phyloP scores from a whole-genome alignment of 2,329 filamentous ascomycete genomes.

The Ophiostoma ulmi region DNA sequence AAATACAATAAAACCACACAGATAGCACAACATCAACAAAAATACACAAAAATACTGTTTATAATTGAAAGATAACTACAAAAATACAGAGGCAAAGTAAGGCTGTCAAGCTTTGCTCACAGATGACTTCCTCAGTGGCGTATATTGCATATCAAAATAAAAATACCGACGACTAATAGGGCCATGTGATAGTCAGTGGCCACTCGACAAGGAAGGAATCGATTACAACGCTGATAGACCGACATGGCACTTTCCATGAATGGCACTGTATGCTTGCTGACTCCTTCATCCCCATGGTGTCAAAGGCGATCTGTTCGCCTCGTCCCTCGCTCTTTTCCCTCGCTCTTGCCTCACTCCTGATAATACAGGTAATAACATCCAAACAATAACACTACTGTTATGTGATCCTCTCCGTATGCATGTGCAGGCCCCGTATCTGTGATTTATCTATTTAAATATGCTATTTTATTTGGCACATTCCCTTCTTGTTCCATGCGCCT shows the following conservation, averaged over 20 bases:
- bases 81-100: neutral
- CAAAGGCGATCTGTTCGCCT: too few relatives aligned
- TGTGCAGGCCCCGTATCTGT: slow-evolving; percentile 7
- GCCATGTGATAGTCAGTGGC: too few relatives aligned
- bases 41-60: neutral
- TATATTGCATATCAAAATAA: neutral
- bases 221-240: too few relatives aligned
- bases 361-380: neutral
- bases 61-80: neutral
- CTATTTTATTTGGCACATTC: neutral
- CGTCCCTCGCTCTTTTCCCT: neutral
- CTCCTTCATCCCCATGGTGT: too few relatives aligned
- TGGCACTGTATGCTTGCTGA: too few relatives aligned
- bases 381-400: slow-evolving; percentile 4
- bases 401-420: slow-evolving; percentile 6
- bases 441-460: neutral
- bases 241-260: too few relatives aligned
- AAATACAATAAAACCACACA: neutral
- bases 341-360: neutral
- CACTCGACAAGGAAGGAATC: neutral
- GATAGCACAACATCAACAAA: neutral
- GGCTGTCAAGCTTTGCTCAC: neutral
- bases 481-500: neutral
- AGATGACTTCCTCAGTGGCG: neutral
- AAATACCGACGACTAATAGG: neutral